Base-by-base conservation (phyloP, 495 filamentous ascomycete genomes). In the Wilcoxina mikolae region DNA sequence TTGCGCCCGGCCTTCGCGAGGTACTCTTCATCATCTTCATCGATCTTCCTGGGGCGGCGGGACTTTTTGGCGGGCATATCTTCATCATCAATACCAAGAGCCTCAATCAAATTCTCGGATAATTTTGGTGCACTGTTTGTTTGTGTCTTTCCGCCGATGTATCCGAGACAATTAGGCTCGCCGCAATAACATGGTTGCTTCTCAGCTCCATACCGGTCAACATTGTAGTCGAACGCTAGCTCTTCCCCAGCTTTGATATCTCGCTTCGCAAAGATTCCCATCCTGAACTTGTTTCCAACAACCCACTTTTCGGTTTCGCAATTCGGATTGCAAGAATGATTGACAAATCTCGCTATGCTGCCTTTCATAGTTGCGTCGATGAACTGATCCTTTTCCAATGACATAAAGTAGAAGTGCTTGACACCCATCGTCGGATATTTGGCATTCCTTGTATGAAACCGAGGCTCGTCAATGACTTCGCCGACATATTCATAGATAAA, bases 391-490 rank as follows among this genome's bases (percentile, higher is more conserved):
- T 93, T 93, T 65, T 79, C 90, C 53, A 99, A 81, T 33, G 93
- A 96, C 91, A 99, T 99, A 70, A 99, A 99, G 69, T 99, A 99
- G 67, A 99, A 99, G 69, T 99, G 91, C 66, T 87, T 91, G 73
- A 99, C 95, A 28, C 88, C 89, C 65, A 95, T 87, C 53, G 88
- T 79, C 62, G 91, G 85, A 67, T 99, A 99, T 57, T 89, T 83
- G 17, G 83, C 71, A 79, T 87, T 95, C 52, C 91, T 85, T 55
- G 77, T 77, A 47, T 86, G 84, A 64, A 96, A 99, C 35, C 80
- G 81, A 12, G 72, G 68, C 68, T 99, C 93, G 62, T 90, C 87
- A 69, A 99, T 95, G 54, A 99, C 91, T 70, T 99, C 91, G 59
- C 91, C 91, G 58, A 99, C 87, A 68, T 99, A 99, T 70, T 99